These are phyloP conservation scores for Nidularia pulvinata DNA, from an alignment of 768 basidiomycete genomes.

Conservation along the genomic window DNA sequence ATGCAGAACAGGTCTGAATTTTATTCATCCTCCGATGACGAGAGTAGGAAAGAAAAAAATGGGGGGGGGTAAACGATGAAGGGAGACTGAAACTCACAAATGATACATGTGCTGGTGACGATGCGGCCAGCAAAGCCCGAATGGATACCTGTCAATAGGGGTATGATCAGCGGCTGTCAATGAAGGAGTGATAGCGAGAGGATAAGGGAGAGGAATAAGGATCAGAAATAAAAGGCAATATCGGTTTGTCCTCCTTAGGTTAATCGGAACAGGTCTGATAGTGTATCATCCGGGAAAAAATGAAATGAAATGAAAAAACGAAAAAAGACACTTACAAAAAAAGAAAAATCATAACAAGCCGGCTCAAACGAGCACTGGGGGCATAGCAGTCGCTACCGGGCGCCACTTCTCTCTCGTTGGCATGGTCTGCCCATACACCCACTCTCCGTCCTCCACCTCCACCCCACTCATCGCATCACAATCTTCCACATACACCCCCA, in stretches of 20 bases:
- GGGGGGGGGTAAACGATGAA: slow-evolving; percentile 7
- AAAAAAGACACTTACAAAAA: slow-evolving; percentile 14
- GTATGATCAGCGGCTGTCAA: not conserved
- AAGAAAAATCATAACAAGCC: slow-evolving; percentile 6
- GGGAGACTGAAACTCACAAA: slow-evolving; percentile 18
- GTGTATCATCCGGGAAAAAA: slow-evolving; percentile 52
- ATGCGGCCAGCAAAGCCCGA: slow-evolving; percentile 1
- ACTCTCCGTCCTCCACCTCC: slow-evolving; percentile 51
- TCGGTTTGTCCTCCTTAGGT: slow-evolving; percentile 52
- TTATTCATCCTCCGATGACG: slow-evolving; percentile 34
- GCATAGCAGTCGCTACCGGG: slow-evolving; percentile 54
- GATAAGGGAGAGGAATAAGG: slow-evolving; percentile 5
- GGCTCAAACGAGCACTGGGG: slow-evolving; percentile 37
- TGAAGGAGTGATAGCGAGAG: not conserved
- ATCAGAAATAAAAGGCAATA: slow-evolving; percentile 65
- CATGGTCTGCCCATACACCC: slow-evolving; percentile 62
- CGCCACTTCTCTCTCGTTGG: slow-evolving; percentile 53
- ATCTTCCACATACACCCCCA: slow-evolving; percentile 80
- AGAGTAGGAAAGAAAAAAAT: slow-evolving; percentile 11
- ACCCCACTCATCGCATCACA: slow-evolving; percentile 43
- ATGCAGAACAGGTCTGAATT: slow-evolving; percentile 77
- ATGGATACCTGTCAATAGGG: slow-evolving; percentile 7
- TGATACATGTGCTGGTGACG: slow-evolving; percentile 8
- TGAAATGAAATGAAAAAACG: not conserved
- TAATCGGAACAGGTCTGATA: slow-evolving; percentile 82